Evolutionary conservation across 1,284 basidiomycete genomes (phyloP), one percentile per base, ranked within the genome.

Genomic region (Pascua sp.): DNA sequence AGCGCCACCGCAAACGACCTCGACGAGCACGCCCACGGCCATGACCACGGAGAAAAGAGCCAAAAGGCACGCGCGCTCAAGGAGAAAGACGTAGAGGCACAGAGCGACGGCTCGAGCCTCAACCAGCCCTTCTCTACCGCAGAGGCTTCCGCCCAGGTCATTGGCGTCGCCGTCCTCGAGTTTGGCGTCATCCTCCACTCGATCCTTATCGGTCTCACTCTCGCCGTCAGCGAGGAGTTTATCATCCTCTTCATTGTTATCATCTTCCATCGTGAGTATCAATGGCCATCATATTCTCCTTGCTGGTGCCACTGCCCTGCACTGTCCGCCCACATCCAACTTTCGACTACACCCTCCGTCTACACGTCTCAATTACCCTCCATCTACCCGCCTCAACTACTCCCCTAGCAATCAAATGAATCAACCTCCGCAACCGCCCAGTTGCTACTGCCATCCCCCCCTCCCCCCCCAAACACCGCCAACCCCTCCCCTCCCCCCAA

Each of bases 161-260:
- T 98, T 47, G 93, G 66, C 38, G 73, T 78, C 18, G 75, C 62
- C 15, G 71, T 78, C 1, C 66, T 78, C 37, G 77, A 85, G 73
- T 95, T 98, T 68, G 96, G 95, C 67, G 90, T 98, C 49, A 78
- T 94, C 12, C 80, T 98, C 60, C 93, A 96, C 72, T 67, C 65
- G 58, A 88, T 97, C 44, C 83, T 98, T 64, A 92, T 98, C 66
- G 95, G 95, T 1, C 79, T 98, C 24, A 98, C 95, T 0, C 85
- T 98, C 47, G 93, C 92, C 17, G 91, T 95, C 39, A 85, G 89
- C 67, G 77, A 83, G 32, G 73, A 84, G 49, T 98, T 98, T 78
- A 88, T 84, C 62, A 78, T 89, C 11, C 84, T 98, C 17, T 94
- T 98, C 72, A 80, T 93, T 60, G 94, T 98, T 57, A 79, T 98